These are phyloP conservation scores for Daedalea quercina DNA, from an alignment of 768 basidiomycete genomes.

Conservation along the genomic window DNA sequence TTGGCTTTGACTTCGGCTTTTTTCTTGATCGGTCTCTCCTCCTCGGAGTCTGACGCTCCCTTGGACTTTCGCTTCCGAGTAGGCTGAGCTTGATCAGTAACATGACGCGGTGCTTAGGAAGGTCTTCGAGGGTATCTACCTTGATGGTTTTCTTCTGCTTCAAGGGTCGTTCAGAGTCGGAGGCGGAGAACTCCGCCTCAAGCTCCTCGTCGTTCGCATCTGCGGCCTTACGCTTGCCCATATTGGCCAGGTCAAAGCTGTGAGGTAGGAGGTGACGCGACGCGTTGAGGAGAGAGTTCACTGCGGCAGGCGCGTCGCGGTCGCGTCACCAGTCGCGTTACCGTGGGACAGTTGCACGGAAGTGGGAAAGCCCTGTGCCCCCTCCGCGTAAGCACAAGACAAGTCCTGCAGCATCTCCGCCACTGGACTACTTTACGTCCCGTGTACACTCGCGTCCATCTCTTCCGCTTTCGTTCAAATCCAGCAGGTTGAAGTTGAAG, in stretches of 20 bases:
- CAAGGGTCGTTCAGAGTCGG: neutral
- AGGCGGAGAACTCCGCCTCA: neutral
- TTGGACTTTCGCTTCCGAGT: neutral
- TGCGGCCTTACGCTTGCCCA: conserved; percentile 12
- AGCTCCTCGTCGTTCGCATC: conserved; percentile 12
- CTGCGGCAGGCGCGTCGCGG: conserved; percentile 8
- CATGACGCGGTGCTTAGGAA: neutral
- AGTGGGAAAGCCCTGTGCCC: conserved; percentile 8
- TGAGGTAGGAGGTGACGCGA: neutral
- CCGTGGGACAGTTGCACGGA: conserved; percentile 13
- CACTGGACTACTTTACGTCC: neutral
- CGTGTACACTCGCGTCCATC: conserved; percentile 1
- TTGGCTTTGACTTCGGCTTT: neutral
- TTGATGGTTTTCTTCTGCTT: neutral
- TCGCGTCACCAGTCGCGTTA: conserved; percentile 1
- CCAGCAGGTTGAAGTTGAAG: neutral
- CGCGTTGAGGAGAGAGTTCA: neutral
- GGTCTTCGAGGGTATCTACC: no score
- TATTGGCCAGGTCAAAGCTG: neutral
- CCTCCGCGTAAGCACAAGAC: conserved; percentile 16
- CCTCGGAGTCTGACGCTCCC: neutral
- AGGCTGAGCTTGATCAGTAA: neutral
- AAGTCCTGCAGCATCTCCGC: neutral
- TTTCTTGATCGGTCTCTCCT: neutral
- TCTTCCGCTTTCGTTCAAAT: conserved; percentile 3